Base-by-base conservation (phyloP, 352 stramenopile species). In the Phytophthora sp. region DNA sequence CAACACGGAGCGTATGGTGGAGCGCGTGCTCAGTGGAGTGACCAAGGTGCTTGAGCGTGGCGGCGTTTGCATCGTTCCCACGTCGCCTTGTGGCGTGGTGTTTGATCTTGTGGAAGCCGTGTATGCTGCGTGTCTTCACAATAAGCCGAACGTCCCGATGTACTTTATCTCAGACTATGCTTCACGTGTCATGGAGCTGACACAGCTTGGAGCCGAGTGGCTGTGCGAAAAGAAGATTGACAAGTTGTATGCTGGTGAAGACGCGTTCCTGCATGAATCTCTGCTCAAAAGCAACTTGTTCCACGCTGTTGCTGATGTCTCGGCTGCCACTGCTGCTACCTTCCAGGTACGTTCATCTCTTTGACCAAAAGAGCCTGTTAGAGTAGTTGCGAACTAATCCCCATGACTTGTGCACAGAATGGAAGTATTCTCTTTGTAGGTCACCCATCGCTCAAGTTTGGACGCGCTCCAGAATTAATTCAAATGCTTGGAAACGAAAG, bases 171-270 rank as follows among this genome's bases (percentile, higher is more conserved):
- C 84, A 15, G 66, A 86, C 16, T 54, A 79, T 39, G 82, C 82
- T 5, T 66, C 70, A 15, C 68, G 74, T 6, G 63, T 87, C 1
- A 69, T 94, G 46, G 71, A 88, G 29, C 46, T 86, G 18, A 86
- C 83, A 0, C 68, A 90, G 29, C 42, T 75, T 33, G 88, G 83
- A 3, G 75, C 88, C 4, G 86, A 96, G 66, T 96, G 88, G 79
- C 66, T 96, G 3, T 93, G 84, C 54, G 80, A 96, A 57, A 93
- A 93, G 62, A 94, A 93, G 47, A 77, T 88, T 15, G 83, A 92
- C 21, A 90, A 89, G 44, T 52, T 94, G 15, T 94, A 89, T 38
- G 77, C 71, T 9, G 82, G 84, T 16, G 84, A 94, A 64, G 64
- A 80, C 24, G 83, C 85, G 0, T 96, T 96, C 30, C 29, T 87